Evolutionary conservation across 176 grass and related monocot genomes (phyloP), one percentile per base, ranked within the genome.

Genomic region (Alloteropsis semialata): DNA sequence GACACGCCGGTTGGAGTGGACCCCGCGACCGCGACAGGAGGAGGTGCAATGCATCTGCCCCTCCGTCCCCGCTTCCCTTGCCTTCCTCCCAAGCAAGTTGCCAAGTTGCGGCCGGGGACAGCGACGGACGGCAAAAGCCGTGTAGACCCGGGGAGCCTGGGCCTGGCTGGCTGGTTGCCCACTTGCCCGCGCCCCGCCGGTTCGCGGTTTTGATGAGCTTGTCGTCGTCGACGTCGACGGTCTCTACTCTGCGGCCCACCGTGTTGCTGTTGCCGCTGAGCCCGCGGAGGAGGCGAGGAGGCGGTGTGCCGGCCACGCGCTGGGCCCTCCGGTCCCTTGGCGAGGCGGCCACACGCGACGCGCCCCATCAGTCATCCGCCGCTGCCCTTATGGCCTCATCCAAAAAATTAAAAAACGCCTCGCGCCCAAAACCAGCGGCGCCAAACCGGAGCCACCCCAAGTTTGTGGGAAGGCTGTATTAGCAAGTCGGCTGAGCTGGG

Each of bases 391-490:
- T n/a, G n/a, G n/a, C n/a, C n/a, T n/a, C n/a, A n/a, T n/a, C n/a
- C n/a, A n/a, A n/a, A n/a, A n/a, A n/a, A n/a, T n/a, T n/a, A n/a
- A n/a, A n/a, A n/a, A n/a, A n/a, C n/a, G n/a, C n/a, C n/a, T n/a
- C n/a, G n/a, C n/a, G n/a, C 71, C 0, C 63, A 77, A 2, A 34
- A 51, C 57, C 37, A 27, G 28, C 16, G 42, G 42, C 22, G 60
- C 15, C 1, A 69, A 19, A 21, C 81, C 69, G 58, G 37, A 49
- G 58, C 75, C 68, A 2, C 38, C 51, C 77, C 59, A 10, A 58
- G 78, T 87, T 87, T 81, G 37, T 75, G 25, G 78, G 69, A 75
- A 58, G 78, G 77, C 77, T 81, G 69, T 81, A 81, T 81, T 46
- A 10, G 64, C 77, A 87, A 86, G 56, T 74, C 44, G 75, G 15